Evolutionary conservation across 2,329 filamentous ascomycete species (phyloP), one percentile per base, ranked within the genome.

Genomic region (Uncinocarpus reesii): DNA sequence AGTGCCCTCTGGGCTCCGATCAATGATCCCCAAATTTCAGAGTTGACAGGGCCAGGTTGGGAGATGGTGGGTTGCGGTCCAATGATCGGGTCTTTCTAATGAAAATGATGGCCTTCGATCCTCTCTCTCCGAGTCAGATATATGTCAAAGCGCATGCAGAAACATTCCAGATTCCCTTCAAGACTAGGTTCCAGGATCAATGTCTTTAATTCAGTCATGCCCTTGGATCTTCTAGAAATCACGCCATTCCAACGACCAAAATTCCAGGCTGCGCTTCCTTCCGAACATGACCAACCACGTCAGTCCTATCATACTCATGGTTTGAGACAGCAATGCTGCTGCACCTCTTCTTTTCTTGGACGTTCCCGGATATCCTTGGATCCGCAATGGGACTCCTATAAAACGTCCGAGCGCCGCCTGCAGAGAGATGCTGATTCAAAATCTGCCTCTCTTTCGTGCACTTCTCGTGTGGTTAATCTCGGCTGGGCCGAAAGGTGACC

Each of bases 141-240:
- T 37, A 48, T 24, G 46, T 48, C 40, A 35, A 48, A 43, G 38
- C 46, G 29, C 46, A 48, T 37, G 29, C 46, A 43, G 40, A 42
- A 48, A 43, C 38, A 48, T 48, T 48, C 40, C 46, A 48, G 46
- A 48, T 48, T 41, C 8, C 20, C 20, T 11, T 24, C 24, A 35
- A 38, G 21, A 37, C 38, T 29, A 21, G 40, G 37, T 35, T 42
- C 38, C 38, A 37, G 46, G 46, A 38, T 42, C 29, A 42, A 28
- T 7, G 18, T 20, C 2, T 43, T 26, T 36, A 8, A 36, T 45
- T 45, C 21, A n/a, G 34, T 15, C 37, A 37, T 36, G 36, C 46
- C 40, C 31, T 42, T 42, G 38, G 24, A 21, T 42, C 31, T 36
- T 48, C 40, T 43, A 23, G 43, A 42, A 42, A 48, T 48, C 46